These are phyloP conservation scores for Sarocladium kiliense DNA, from an alignment of 2,329 filamentous ascomycete species.

Conservation along the genomic window DNA sequence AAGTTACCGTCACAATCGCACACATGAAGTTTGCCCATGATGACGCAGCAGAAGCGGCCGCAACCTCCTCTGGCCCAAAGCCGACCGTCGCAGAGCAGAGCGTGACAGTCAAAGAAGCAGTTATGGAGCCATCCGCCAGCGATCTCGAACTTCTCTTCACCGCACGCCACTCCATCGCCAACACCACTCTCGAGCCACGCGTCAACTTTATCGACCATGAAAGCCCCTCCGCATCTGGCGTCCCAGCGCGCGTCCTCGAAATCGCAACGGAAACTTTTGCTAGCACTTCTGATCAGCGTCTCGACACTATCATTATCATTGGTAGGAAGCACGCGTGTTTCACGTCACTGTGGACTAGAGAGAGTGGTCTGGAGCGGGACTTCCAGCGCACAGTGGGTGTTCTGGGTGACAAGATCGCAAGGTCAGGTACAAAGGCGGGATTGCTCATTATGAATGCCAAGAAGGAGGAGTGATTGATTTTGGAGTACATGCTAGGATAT, in stretches of 20 bases:
- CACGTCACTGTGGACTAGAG: neutral
- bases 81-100: neutral
- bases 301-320: neutral
- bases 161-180: neutral
- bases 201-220: neutral
- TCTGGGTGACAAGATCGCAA: constrained; percentile 1
- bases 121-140: neutral
- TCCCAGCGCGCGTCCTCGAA: neutral
- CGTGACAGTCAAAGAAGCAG: neutral
- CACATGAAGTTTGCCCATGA: constrained; percentile 23
- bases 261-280: neutral
- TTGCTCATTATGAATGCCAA: constrained; percentile 1
- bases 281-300: neutral
- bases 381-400: constrained; percentile 4
- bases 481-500: neutral
- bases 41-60: neutral
- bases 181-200: neutral
- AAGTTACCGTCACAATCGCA: constrained; percentile 73
- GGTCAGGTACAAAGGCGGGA: neutral
- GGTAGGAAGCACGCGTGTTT: neutral
- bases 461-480: constrained; percentile 2
- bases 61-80: neutral
- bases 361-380: neutral
- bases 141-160: constrained; percentile 5
- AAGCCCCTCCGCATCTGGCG: neutral